Evolutionary conservation across 345 rosid species (phyloP).

Genomic region (Citrus cavaleriei): DNA sequence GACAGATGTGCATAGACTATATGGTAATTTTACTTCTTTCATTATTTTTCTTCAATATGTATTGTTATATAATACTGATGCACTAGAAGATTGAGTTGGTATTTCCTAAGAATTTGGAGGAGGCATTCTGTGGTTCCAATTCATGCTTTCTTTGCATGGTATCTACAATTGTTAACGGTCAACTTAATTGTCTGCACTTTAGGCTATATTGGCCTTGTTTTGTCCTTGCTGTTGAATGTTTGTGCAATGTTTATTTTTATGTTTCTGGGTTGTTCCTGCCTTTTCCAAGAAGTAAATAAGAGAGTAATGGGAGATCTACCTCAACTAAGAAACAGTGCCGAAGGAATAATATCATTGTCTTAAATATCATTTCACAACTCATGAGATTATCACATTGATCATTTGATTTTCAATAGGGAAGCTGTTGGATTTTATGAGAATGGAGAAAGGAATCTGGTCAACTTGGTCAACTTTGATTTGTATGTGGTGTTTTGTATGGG

Average conservation of each 20-base stretch:
- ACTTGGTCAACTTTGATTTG: neutral
- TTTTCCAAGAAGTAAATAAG: neutral
- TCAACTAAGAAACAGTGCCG: neutral
- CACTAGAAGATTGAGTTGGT: neutral
- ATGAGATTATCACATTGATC: neutral
- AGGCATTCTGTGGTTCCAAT: neutral
- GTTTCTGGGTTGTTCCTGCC: neutral
- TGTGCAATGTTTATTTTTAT: neutral
- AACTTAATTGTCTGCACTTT: neutral
- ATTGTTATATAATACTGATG: neutral
- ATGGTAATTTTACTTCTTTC: slow-evolving; percentile 52
- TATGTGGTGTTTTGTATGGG: neutral
- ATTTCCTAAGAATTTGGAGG: neutral
- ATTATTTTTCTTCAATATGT: neutral
- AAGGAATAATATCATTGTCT: neutral
- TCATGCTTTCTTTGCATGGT: neutral
- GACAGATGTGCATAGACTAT: slow-evolving; percentile 97
- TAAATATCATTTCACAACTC: neutral
- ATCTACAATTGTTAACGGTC: neutral
- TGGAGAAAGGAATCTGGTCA: neutral
- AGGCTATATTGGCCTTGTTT: neutral
- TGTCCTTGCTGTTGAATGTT: neutral
- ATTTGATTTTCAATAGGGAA: neutral
- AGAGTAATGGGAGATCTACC: neutral
- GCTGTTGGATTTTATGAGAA: neutral